Percentiles rank a stretch among this genome's conserved stretches.
These are phyloP conservation scores for Chlorella ohadii DNA, from an alignment of 139 green algal species.

Conservation along the genomic window DNA sequence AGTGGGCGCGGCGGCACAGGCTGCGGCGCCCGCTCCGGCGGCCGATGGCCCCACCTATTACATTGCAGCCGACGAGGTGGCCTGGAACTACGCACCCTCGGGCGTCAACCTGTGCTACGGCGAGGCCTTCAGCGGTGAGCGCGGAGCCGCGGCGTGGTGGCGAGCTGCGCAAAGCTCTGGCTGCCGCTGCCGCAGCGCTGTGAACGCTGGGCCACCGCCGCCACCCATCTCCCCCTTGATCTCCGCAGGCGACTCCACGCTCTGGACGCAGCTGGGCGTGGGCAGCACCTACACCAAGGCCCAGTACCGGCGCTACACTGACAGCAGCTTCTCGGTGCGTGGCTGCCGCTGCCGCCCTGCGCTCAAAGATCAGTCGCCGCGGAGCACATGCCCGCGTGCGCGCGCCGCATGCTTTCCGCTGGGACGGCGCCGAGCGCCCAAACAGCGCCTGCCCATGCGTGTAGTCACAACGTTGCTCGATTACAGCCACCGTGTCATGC, in stretches of 20 bases:
- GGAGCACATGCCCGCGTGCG: not conserved
- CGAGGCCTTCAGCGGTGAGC: not conserved
- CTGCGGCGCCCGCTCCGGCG: not conserved
- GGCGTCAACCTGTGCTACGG: slow-evolving; percentile 28
- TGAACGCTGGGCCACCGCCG: too few species aligned
- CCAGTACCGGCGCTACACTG: slow-evolving; percentile 56
- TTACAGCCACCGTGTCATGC: too few species aligned
- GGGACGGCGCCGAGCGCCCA: not conserved
- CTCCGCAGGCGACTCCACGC: not conserved
- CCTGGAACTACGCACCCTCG: slow-evolving; percentile 18
- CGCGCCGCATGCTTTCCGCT: not conserved
- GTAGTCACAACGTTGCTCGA: too few species aligned
- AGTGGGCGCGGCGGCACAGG: not conserved
- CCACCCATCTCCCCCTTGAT: too few species aligned
- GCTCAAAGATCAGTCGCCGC: not conserved
- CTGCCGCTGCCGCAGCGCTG: too few species aligned
- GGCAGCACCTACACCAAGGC: slow-evolving; percentile 51
- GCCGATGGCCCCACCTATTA: slow-evolving; percentile 10
- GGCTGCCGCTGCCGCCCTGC: too few species aligned
- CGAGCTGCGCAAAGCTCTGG: too few species aligned
- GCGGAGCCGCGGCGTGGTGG: too few species aligned
- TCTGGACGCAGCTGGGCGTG: slow-evolving; percentile 34
- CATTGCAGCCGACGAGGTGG: slow-evolving; percentile 17
- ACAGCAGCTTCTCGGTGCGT: slow-evolving; percentile 40
- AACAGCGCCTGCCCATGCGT: too few species aligned